Base-by-base conservation (phyloP, 2,329 filamentous ascomycete genomes). In the Xylaria arbuscula region DNA sequence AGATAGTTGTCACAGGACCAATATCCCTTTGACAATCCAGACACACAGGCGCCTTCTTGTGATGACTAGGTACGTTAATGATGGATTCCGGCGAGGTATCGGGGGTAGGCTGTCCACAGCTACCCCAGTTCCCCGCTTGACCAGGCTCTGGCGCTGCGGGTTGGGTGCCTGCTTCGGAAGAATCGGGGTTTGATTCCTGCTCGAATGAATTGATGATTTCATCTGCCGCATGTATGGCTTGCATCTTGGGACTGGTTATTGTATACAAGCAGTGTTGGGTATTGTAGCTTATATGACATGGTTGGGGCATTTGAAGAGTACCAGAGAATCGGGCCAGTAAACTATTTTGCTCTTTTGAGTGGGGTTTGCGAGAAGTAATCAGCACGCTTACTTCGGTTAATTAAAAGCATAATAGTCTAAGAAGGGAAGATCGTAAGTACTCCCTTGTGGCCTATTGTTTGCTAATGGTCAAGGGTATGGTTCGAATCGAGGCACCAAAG, bases 71-170 rank as follows among this genome's bases (percentile, higher is more conserved):
- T 57, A 8, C 55, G 22, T 28, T 32, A n/a, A 45, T 50, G 45
- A 50, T 38, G 8, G 57, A 60, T 48, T 42, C 45, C 32, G 45
- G 45, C 7, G 45, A 51, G 57, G 45, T 40, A 40, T 51, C 32
- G 7, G 45, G 57, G 7, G 32, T 51, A 40, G 22, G 32, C 45
- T 38, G 45, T 22, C 32, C 28, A 38, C 5, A 3, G 19, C 42
- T n/a, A 3, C 45, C 4, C 45, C n/a, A 38, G 28, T 40, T 50
- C n/a, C 2, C 32, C n/a, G n/a, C 19, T 28, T 28, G 32, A 10
- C 32, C 28, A 11, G 11, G 45, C 45, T 60, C 34, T 40, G 32
- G 45, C 5, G 45, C 28, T 36, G 7, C n/a, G n/a, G 42, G 56
- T 59, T 48, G 56, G n/a, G 17, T 24, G 11, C 42, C 28, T 36